Conservation (phyloP, 2,329 filamentous ascomycete genomes). For the Pseudopithomyces maydicus region DNA sequence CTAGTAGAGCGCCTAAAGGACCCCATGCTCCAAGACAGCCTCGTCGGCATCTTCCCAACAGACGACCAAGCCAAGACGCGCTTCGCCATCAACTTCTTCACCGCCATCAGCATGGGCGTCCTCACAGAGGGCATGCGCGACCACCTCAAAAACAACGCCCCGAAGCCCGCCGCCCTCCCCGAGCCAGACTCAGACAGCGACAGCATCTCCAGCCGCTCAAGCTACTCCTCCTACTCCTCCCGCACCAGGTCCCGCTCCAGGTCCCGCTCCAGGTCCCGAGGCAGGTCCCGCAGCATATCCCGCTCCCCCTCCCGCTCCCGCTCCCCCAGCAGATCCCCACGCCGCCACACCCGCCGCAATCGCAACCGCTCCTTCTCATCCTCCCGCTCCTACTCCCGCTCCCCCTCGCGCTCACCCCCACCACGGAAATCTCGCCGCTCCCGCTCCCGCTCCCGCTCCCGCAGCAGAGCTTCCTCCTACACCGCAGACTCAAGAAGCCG, state of each 20-base stretch:
- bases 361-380: constrained; percentile 29
- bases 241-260: too few species aligned
- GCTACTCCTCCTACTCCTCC: constrained; percentile 35
- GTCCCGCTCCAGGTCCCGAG: too few species aligned
- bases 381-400: constrained; percentile 36
- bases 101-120: constrained; percentile 92
- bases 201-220: constrained; percentile 41
- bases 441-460: constrained; percentile 17
- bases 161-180: constrained; percentile 72
- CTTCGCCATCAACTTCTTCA: constrained; percentile 99
- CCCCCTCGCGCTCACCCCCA: constrained; percentile 23
- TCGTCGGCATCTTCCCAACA: constrained; percentile 85
- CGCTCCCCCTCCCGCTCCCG: constrained; percentile 33
- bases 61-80: constrained; percentile 89
- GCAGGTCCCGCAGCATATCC: too few species aligned
- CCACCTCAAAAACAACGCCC: constrained; percentile 78
- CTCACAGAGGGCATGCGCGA: constrained; percentile 96
- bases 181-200: constrained; percentile 41
- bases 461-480: constrained; percentile 23
- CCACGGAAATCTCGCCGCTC: constrained; percentile 22
- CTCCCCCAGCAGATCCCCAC: constrained; percentile 21
- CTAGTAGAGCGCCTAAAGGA: constrained; percentile 81
- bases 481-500: constrained; percentile 25
- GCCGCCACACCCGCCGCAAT: constrained; percentile 14
- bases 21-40: constrained; percentile 70